Base-by-base conservation (phyloP, 2,329 filamentous ascomycete species). In the Nigrograna mackinnonii region DNA sequence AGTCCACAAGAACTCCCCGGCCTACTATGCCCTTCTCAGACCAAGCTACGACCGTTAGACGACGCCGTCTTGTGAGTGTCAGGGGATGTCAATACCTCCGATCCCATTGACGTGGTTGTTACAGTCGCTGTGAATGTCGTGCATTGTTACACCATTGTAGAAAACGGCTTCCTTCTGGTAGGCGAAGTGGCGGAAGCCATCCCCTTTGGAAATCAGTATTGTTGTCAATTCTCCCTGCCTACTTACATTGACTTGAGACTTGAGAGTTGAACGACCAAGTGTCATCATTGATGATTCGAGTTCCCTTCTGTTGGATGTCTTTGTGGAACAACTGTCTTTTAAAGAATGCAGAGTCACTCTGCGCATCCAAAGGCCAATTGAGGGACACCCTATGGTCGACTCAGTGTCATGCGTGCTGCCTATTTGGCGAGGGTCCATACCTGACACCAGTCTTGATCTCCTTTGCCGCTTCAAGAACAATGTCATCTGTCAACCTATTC, bases 1-100 rank as follows among this genome's bases (percentile, higher is more conserved):
- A 57, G 32, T 57, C 56, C 14, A 57, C 40, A 11, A 58, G 39
- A 1, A 57, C 49, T 5, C 47, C 50, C 31, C 54, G 39, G 6
- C 52, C 53, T 9, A 9, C 9, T 9, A 28, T 28, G 24, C 9
- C 9, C n/a, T 28, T 28, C 9, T 9, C n/a, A 9, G 24, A 9
- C 24, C 9, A 9, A n/a, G 9, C 24, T 28, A n/a, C n/a, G 24
- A 9, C 9, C 9, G 24, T 28, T 28, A 9, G n/a, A n/a, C n/a
- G 24, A 28, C 24, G 9, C 9, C 24, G n/a, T 28, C 9, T 28
- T 9, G n/a, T 28, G 9, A n/a, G 24, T 9, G 9, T 9, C 9
- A 9, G 24, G 24, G 24, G n/a, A 9, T 9, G 24, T 28, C 9
- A 9, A n/a, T n/a, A 28, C 24, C 9, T n/a, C n/a, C 9, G n/a